Base-by-base conservation (phyloP, 2,329 filamentous ascomycete genomes). In the Fusarium sp. region DNA sequence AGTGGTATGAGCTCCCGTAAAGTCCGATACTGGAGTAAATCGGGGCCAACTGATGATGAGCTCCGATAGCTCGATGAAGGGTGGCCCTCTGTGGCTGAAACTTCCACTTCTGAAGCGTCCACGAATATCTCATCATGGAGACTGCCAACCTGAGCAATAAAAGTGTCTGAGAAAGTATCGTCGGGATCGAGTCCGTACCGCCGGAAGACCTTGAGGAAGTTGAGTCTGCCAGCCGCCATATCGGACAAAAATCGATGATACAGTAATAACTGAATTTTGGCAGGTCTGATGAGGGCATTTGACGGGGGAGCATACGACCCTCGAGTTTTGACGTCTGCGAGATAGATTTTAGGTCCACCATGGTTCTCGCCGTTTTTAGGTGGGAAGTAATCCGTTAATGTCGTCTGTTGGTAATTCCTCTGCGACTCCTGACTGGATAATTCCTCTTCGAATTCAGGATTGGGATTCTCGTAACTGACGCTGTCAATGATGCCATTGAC, bases 401-500 rank as follows among this genome's bases (percentile, higher is more conserved):
- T 78, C 0, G 77, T 70, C 60, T 85, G 82, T 3, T 75, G 76
- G 9, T 73, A 68, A 1, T 70, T 66, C 0, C 62, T 53, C 2
- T 74, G 62, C 9, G 75, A 69, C 38, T 78, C 77, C 56, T 79
- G 79, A 16, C 75, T 78, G 27, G 73, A 74, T 2, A 89, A 82
- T 58, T 87, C 84, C 29, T 87, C 82, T 76, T 96, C 92, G 9
- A 92, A 86, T 25, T 88, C 86, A 0, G 86, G 81, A 70, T 96
- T 91, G 0, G 93, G 93, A 73, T 93, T 93, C 18, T 88, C 83
- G 73, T 91, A 91, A 60, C 89, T 93, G 14, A 98, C 80, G 73
- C 94, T 89, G 76, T 99, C 96, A 68, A 99, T 96, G 54, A 98
- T 83, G 1, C 96, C 96, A 73, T 92, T 96, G 64, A 98, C 89